Percentiles rank a stretch among this genome's conserved stretches.
Conservation (phyloP, 192 early-diverging fungal genomes). For the Coemansia sp. region DNA sequence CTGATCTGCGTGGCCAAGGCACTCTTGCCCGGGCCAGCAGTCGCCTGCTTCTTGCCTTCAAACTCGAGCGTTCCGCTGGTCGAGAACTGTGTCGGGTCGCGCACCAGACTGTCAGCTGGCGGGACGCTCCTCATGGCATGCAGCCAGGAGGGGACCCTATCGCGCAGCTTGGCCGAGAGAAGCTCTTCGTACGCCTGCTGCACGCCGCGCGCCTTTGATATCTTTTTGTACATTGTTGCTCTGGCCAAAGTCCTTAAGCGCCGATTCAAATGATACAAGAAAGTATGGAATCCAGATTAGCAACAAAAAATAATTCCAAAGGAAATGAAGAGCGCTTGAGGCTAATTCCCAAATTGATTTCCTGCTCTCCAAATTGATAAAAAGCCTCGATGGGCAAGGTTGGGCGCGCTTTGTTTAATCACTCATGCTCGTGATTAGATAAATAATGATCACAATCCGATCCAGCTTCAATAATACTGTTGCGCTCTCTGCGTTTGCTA, state of each 20-base stretch:
- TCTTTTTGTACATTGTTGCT: conserved; percentile 40
- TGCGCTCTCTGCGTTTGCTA: too few species aligned
- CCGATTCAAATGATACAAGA: neutral
- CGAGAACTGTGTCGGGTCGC: conserved; percentile 43
- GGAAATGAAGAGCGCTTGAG: neutral
- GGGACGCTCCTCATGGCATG: conserved; percentile 41
- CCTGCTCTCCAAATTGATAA: too few species aligned
- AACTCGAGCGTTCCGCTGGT: conserved; percentile 33
- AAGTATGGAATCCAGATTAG: neutral
- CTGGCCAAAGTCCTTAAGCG: neutral
- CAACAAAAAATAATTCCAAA: too few species aligned
- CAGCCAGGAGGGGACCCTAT: conserved; percentile 45
- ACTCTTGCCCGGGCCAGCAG: neutral
- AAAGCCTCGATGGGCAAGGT: too few species aligned
- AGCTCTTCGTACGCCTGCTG: conserved; percentile 36
- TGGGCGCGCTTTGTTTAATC: too few species aligned
- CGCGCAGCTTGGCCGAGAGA: conserved; percentile 32
- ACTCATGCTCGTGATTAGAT: too few species aligned
- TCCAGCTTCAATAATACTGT: too few species aligned
- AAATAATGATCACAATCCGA: too few species aligned
- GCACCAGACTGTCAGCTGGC: conserved; percentile 44
- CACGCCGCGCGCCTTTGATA: conserved; percentile 31
- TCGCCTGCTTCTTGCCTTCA: conserved; percentile 11
- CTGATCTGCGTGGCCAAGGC: conserved; percentile 2
- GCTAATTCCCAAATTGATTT: neutral